Evolutionary conservation across 1,284 basidiomycete genomes (phyloP), one percentile per base, ranked within the genome.

Genomic region (Ceratorhiza oryzae-sativae): DNA sequence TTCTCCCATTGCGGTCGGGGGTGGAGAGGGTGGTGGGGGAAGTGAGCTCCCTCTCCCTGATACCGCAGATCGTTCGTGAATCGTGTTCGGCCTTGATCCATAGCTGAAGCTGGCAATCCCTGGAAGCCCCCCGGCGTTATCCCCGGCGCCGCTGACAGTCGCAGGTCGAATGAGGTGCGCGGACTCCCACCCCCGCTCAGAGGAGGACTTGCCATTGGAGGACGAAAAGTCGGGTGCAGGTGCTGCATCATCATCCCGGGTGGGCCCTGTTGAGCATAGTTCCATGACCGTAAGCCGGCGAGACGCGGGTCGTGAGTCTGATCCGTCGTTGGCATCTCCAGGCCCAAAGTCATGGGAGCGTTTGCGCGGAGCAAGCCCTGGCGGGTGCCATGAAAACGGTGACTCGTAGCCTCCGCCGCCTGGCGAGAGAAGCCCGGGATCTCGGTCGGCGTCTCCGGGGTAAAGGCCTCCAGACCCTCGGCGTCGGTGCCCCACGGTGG

Each of bases 361-460:
- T 53, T 61, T 63, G 71, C 51, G 76, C 75, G 82, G 79, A 81
- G 83, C 75, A 84, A 84, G 80, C 75, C 83, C 80, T 78, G 89
- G 89, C 77, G 89, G 86, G 84, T 90, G 87, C 88, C 90, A 92
- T 82, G 86, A 91, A 88, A 92, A 92, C 73, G 90, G 90, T 75
- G 86, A 88, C 79, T 87, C 86, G 80, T 80, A 78, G 56, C 73
- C 30, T 76, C 75, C 77, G 71, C 39, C 60, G 34, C 61, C 72
- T 49, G 58, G 53, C 51, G 58, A 58, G 48, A 58, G 36, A 39
- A 63, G 53, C 42, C 59, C 59, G 4, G 36, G 42, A 27, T 72
- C 63, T 72, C 61, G 32, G 49, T 60, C 72, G 67, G 61, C 18
- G 62, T 59, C 53, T 53, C 61, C 53, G 53, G 71, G 48, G 60